These are phyloP conservation scores for Diaporthe capsici DNA, from an alignment of 2,329 filamentous ascomycete species.

Conservation along the genomic window DNA sequence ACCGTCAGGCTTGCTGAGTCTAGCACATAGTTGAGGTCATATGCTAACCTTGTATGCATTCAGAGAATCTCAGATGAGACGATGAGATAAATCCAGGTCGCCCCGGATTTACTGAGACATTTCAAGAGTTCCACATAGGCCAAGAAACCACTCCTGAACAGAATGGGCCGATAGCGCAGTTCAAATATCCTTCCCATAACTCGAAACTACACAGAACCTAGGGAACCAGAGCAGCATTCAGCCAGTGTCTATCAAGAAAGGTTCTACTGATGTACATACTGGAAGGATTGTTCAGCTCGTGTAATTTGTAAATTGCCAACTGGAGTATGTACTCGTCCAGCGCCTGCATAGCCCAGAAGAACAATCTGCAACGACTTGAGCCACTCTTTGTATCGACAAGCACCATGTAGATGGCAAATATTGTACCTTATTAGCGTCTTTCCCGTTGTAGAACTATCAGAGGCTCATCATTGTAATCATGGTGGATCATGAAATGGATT, in stretches of 20 bases:
- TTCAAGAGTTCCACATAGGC: neutral
- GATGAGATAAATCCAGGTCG: too few relatives aligned
- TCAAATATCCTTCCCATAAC: too few relatives aligned
- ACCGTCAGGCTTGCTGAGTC: neutral
- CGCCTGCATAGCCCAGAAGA: too few relatives aligned
- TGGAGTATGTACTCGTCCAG: too few relatives aligned
- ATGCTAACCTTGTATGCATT: neutral
- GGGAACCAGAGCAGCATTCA: neutral
- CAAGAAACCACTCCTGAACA: neutral
- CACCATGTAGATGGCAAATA: too few relatives aligned
- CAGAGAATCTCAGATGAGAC: neutral
- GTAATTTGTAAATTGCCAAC: too few relatives aligned
- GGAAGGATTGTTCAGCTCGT: neutral
- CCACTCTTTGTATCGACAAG: too few relatives aligned
- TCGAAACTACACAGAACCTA: neutral
- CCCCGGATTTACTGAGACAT: neutral
- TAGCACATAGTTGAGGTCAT: neutral
- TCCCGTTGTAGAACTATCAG: neutral
- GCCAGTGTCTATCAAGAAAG: too few relatives aligned
- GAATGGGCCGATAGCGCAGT: neutral
- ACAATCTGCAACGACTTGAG: too few relatives aligned
- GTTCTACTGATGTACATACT: neutral
- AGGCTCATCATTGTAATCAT: neutral
- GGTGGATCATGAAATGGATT: neutral
- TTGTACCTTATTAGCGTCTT: too few relatives aligned